Percentiles rank a stretch among this genome's conserved stretches.
Conservation (phyloP, 2,329 filamentous ascomycete species). For the Monosporascus sp. region DNA sequence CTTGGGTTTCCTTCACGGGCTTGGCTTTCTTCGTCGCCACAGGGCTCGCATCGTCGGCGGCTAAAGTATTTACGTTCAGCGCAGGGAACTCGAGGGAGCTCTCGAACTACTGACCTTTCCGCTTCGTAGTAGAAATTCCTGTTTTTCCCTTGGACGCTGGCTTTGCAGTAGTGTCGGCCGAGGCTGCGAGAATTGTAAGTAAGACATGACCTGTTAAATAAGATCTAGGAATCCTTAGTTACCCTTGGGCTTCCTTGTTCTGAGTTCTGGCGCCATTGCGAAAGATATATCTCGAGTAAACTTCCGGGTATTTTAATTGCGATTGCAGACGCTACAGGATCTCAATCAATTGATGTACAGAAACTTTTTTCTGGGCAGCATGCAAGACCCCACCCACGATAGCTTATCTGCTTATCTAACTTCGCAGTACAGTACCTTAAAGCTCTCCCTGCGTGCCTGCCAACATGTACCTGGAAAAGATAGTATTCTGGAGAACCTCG, state of each 20-base stretch:
- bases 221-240: background rate
- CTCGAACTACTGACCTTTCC: constrained; percentile 28
- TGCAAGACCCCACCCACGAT: background rate
- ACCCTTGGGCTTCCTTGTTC: constrained; percentile 30
- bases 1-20: constrained; percentile 27
- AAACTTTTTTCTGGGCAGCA: background rate
- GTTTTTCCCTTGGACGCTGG: constrained; percentile 29
- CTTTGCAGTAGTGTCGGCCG: constrained; percentile 29
- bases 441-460: too few relatives aligned
- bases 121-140: constrained; percentile 22
- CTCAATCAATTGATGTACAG: background rate
- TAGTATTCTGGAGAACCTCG: too few relatives aligned
- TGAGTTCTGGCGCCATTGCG: constrained; percentile 42
- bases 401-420: background rate
- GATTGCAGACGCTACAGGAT: background rate
- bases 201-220: background rate
- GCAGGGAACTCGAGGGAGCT: background rate
- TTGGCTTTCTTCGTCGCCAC: constrained; percentile 42
- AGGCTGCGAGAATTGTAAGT: constrained; percentile 9
- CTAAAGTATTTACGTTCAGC: constrained; percentile 25
- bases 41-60: constrained; percentile 40
- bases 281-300: constrained; percentile 5
- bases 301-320: background rate
- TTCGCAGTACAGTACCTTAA: too few relatives aligned
- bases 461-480: too few relatives aligned